phyloP scores from a whole-genome alignment of 768 basidiomycete genomes.

The Glaciozyma antarctica region DNA sequence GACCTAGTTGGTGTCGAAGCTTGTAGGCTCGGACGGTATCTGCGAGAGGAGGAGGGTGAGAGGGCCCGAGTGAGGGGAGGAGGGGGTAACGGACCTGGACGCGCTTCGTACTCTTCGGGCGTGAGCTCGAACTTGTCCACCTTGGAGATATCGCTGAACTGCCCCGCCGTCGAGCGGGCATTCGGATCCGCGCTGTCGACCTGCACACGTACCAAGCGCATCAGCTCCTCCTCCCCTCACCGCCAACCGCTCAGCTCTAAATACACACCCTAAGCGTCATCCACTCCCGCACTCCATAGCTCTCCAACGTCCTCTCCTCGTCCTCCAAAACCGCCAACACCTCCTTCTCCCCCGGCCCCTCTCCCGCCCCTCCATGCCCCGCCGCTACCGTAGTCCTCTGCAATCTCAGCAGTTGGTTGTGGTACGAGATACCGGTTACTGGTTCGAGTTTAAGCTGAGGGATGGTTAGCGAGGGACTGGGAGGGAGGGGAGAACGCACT shows the following conservation, averaged over 20 bases:
- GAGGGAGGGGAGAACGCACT: constrained; percentile 43
- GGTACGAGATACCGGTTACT: constrained; percentile 77
- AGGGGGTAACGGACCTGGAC: constrained; percentile 52
- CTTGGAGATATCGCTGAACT: constrained; percentile 69
- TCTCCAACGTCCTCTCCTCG: constrained; percentile 58
- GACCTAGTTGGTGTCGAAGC: constrained; percentile 72
- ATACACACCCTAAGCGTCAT: constrained; percentile 66
- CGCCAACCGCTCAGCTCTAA: not conserved
- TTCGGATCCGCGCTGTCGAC: constrained; percentile 66
- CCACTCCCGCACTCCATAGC: constrained; percentile 63
- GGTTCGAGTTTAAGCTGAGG: constrained; percentile 67
- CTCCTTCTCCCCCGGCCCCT: constrained; percentile 37
- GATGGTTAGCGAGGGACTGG: not conserved
- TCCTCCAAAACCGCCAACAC: constrained; percentile 53
- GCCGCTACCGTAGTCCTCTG: constrained; percentile 44
- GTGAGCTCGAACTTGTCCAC: constrained; percentile 90
- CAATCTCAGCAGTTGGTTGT: constrained; percentile 60
- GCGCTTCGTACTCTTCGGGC: constrained; percentile 65
- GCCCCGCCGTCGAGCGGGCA: constrained; percentile 58
- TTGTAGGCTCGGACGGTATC: constrained; percentile 87
- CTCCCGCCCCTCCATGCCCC: constrained; percentile 38
- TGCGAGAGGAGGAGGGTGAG: constrained; percentile 36
- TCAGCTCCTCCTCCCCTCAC: not conserved
- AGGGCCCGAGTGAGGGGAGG: not conserved
- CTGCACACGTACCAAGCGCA: constrained; percentile 42